Conservation (phyloP, 768 basidiomycete genomes). For the Mycena sanguinolenta region DNA sequence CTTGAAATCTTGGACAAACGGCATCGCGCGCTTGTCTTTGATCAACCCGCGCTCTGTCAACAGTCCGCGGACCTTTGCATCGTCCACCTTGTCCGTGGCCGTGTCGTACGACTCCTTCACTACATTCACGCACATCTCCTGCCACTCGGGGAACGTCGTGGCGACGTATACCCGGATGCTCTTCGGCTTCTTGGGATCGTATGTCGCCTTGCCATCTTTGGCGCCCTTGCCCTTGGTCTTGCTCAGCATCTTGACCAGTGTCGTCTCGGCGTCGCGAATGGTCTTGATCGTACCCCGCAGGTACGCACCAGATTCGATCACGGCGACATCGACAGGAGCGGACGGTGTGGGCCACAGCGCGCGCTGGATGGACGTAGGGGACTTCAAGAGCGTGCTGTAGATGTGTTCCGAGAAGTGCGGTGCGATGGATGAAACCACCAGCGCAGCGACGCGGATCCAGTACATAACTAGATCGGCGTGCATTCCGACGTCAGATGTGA, state of each 20-base stretch:
- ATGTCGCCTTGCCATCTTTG: constrained; percentile 59
- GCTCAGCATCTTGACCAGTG: constrained; percentile 81
- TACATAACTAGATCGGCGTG: constrained; percentile 87
- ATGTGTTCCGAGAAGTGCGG: constrained; percentile 96
- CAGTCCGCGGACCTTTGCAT: constrained; percentile 78
- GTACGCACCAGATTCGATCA: constrained; percentile 84
- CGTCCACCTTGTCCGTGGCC: constrained; percentile 79
- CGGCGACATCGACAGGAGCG: constrained; percentile 68
- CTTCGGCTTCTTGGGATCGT: constrained; percentile 90
- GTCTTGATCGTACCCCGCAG: constrained; percentile 93
- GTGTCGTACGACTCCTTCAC: constrained; percentile 77
- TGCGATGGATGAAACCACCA: constrained; percentile 88
- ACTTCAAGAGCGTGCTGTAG: constrained; percentile 81
- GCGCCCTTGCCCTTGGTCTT: constrained; percentile 77
- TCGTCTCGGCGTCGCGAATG: constrained; percentile 89
- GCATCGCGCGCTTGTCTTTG: constrained; percentile 97
- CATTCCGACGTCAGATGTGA: constrained; percentile 91
- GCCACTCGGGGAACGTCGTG: constrained; percentile 93
- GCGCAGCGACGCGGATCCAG: constrained; percentile 87
- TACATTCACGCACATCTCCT: constrained; percentile 83
- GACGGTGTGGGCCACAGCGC: constrained; percentile 86
- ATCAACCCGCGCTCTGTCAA: constrained; percentile 82
- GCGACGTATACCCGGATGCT: constrained; percentile 92
- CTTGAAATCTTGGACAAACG: constrained; percentile 94
- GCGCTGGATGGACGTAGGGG: constrained; percentile 81